Percentiles rank a stretch among this genome's conserved stretches.
These are phyloP conservation scores for Apiospora kogelbergensis DNA, from an alignment of 2,329 filamentous ascomycete species.

Conservation along the genomic window DNA sequence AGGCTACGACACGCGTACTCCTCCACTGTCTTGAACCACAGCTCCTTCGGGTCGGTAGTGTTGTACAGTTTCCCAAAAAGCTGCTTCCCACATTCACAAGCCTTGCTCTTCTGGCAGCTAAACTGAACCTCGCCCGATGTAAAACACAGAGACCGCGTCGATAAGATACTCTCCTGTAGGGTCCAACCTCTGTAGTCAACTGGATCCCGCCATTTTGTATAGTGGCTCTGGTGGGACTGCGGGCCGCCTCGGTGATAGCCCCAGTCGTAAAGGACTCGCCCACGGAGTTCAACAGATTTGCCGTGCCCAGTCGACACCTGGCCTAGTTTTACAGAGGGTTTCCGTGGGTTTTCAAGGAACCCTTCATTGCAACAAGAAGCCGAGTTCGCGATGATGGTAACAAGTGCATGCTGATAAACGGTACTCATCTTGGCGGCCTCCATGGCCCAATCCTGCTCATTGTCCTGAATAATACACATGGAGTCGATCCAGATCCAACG, in stretches of 20 bases:
- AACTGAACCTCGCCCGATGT: constrained; percentile 10
- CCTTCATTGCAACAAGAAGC: constrained; percentile 10
- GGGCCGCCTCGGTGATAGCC: constrained; percentile 11
- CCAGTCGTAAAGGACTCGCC: constrained; percentile 3
- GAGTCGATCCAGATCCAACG: constrained; percentile 18
- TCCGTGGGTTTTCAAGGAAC: neutral
- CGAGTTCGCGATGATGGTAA: constrained; percentile 16
- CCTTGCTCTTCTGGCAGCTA: neutral
- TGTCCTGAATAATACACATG: constrained; percentile 20
- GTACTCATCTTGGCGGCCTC: constrained; percentile 21
- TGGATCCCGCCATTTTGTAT: neutral
- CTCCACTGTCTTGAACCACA: constrained; percentile 2
- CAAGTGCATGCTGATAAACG: constrained; percentile 18
- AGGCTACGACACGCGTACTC: constrained; percentile 1
- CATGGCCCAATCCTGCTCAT: neutral
- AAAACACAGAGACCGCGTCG: constrained; percentile 5
- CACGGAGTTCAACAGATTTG: neutral
- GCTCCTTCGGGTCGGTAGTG: neutral
- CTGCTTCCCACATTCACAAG: constrained; percentile 11
- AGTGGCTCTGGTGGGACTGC: neutral
- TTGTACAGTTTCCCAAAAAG: neutral
- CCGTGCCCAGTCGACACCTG: neutral
- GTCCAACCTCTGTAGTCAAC: neutral
- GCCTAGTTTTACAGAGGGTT: neutral
- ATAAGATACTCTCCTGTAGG: constrained; percentile 9